Evolutionary conservation across 371 early-diverging fungal species (phyloP).

Genomic region (Mucor sp.): DNA sequence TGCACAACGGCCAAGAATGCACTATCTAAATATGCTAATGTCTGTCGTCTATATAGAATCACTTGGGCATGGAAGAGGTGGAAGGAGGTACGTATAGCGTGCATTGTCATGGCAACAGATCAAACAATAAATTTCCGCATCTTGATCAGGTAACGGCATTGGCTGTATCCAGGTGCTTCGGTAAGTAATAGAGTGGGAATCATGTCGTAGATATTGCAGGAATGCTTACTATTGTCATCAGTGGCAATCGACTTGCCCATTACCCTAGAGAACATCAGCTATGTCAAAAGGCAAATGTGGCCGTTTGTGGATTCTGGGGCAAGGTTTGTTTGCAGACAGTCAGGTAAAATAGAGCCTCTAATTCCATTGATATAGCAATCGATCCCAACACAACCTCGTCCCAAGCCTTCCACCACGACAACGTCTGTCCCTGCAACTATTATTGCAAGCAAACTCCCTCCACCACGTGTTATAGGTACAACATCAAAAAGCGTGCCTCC

Average conservation of each 20-base stretch:
- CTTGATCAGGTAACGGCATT: constrained; percentile 18
- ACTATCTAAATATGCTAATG: background rate
- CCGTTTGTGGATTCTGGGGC: constrained; percentile 29
- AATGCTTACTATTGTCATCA: background rate
- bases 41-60: constrained; percentile 14
- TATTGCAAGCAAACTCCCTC: background rate
- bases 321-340: constrained; percentile 7
- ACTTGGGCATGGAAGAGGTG: constrained; percentile 15
- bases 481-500: background rate
- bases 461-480: background rate
- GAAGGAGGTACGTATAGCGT: constrained; percentile 17
- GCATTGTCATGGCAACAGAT: background rate
- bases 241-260: constrained; percentile 2
- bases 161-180: constrained; percentile 21
- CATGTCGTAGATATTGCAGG: background rate
- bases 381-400: background rate
- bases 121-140: background rate
- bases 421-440: background rate
- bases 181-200: constrained; percentile 4
- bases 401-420: background rate
- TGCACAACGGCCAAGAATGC: too few species aligned
- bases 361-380: constrained; percentile 3
- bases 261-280: constrained; percentile 12
- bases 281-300: constrained; percentile 16
- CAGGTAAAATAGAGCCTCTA: background rate